A percentile compares a stretch with the other conserved stretches of the same genome.
phyloP scores from a whole-genome alignment of 164 flowering plant genomes.

The Magnolia officinalis region DNA sequence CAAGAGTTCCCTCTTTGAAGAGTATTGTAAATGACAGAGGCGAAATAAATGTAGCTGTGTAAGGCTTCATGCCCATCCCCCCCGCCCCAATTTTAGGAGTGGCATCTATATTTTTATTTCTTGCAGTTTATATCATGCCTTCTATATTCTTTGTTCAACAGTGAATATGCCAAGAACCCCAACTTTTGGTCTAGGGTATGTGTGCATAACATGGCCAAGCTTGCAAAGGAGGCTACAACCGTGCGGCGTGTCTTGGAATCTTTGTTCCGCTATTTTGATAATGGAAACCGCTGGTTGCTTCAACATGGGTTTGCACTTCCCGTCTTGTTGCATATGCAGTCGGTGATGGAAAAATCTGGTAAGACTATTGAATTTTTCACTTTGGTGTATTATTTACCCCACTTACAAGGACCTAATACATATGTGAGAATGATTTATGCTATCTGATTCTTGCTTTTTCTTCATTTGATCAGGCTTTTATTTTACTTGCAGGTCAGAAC shows the following conservation, averaged over 20 bases:
- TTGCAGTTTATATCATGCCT: neutral
- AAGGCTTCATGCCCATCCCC: constrained; percentile 22
- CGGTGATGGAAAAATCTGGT: constrained; percentile 55
- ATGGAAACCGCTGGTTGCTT: constrained; percentile 63
- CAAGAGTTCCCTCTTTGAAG: constrained; percentile 67
- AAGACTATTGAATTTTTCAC: neutral
- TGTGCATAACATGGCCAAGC: constrained; percentile 82
- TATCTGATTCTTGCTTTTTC: neutral
- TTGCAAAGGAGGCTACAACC: constrained; percentile 90
- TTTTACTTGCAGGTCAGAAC: constrained; percentile 59
- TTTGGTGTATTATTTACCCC: neutral
- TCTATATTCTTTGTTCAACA: constrained; percentile 21
- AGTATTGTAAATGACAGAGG: constrained; percentile 66
- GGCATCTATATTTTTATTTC: neutral
- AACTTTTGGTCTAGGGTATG: constrained; percentile 87
- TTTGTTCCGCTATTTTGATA: constrained; percentile 85
- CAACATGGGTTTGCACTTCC: constrained; percentile 69
- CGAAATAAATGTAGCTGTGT: constrained; percentile 45
- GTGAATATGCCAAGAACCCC: constrained; percentile 73
- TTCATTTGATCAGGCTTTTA: constrained; percentile 1
- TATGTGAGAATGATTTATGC: neutral
- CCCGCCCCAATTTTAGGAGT: neutral
- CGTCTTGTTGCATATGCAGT: constrained; percentile 76
- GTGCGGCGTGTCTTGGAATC: constrained; percentile 86
- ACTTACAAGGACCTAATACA: too few relatives aligned